Conservation (phyloP, 805 yeast species). For the Candida caryicola region DNA sequence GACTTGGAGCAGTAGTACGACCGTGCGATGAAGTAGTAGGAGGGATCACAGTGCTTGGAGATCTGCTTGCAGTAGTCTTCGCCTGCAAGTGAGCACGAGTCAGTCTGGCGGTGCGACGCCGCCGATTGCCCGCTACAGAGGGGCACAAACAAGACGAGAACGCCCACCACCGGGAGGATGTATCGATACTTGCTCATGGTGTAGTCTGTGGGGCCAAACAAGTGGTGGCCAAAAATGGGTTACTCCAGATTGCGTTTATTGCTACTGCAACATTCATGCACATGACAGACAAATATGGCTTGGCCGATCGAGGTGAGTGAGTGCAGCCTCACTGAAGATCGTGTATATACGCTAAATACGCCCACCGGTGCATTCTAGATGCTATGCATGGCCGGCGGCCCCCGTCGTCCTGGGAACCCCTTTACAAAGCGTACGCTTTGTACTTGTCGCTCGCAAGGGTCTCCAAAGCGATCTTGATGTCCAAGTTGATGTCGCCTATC, state of each 20-base stretch:
- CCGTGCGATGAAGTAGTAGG: conserved; percentile 27
- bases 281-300: no score
- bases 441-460: conserved; percentile 33
- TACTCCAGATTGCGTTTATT: no score
- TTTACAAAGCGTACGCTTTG: conserved; percentile 3
- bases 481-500: conserved; percentile 77
- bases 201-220: no score
- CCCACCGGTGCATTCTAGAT: no score
- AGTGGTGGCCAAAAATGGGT: no score
- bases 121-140: background rate
- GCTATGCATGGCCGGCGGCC: no score
- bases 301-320: no score
- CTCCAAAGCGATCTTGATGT: conserved; percentile 63
- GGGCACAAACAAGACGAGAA: background rate
- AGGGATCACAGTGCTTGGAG: conserved; percentile 17
- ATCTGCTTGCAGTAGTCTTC: conserved; percentile 17
- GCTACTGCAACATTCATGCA: no score
- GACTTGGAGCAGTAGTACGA: conserved; percentile 26
- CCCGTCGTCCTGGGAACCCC: no score
- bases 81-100: background rate
- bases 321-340: no score
- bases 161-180: background rate
- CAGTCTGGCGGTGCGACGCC: background rate
- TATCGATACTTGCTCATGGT: background rate
- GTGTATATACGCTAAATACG: no score